phyloP scores from a whole-genome alignment of 106 monocot genomes.

The Dactylorhiza incarnata region DNA sequence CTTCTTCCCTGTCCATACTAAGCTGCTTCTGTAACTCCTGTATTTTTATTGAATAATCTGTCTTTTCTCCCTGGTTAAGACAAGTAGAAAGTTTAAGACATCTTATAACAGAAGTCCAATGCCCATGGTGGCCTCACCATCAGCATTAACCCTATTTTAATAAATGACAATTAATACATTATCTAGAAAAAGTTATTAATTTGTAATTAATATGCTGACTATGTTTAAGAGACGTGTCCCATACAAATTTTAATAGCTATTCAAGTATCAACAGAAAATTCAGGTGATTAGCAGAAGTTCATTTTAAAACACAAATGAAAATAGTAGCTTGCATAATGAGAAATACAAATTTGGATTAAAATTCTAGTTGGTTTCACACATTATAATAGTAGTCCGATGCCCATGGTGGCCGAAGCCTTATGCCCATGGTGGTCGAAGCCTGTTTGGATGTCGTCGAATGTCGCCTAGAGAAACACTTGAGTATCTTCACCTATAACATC shows the following conservation, averaged over 20 bases:
- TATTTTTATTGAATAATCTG: conserved; percentile 85
- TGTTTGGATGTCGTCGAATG: too few species aligned
- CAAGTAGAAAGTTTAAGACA: not conserved
- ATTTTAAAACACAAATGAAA: too few species aligned
- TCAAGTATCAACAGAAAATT: not conserved
- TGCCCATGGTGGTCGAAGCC: not conserved
- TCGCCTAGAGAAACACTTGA: too few species aligned
- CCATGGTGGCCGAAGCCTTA: not conserved
- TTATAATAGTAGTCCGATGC: too few species aligned
- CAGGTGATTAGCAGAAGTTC: not conserved
- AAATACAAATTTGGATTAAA: not conserved
- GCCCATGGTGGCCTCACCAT: not conserved
- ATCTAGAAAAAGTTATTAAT: not conserved
- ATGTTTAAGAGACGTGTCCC: not conserved
- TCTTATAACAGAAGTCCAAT: not conserved
- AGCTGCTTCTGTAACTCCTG: conserved; percentile 99
- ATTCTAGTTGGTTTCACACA: not conserved
- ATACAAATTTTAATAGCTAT: not conserved
- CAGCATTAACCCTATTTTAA: not conserved
- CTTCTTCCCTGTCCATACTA: conserved; percentile 88
- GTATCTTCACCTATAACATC: too few species aligned
- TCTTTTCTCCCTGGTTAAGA: conserved; percentile 60
- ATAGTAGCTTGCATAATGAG: not conserved
- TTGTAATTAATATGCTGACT: not conserved
- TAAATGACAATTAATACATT: not conserved